Percentiles rank a stretch among this genome's conserved stretches.
Evolutionary conservation across 2,329 filamentous ascomycete genomes (phyloP).

Genomic region (Talaromyces sp.): DNA sequence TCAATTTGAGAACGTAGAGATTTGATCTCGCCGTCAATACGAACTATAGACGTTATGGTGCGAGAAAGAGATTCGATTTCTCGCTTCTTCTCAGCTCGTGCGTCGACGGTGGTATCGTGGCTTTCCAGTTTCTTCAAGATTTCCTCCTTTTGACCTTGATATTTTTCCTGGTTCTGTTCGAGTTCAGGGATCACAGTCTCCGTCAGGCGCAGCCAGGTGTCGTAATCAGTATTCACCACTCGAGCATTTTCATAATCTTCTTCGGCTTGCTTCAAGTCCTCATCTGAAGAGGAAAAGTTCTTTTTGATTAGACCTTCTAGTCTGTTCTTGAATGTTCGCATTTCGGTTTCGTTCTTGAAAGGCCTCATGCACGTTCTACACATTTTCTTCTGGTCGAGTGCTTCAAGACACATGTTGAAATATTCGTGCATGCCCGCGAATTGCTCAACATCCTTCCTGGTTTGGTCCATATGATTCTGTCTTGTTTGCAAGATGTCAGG

Average conservation of each 20-base stretch:
- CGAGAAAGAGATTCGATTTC: conserved; percentile 74
- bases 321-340: conserved; percentile 62
- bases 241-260: conserved; percentile 61
- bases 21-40: conserved; percentile 67
- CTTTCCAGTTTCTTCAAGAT: conserved; percentile 63
- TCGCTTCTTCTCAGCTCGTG: conserved; percentile 61
- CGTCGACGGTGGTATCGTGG: conserved; percentile 63
- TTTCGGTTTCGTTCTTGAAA: conserved; percentile 60
- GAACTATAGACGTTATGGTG: conserved; percentile 71
- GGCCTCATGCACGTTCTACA: conserved; percentile 73
- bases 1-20: conserved; percentile 71
- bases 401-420: conserved; percentile 64
- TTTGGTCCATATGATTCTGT: conserved; percentile 50
- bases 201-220: conserved; percentile 68
- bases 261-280: conserved; percentile 60
- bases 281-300: conserved; percentile 56
- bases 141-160: conserved; percentile 60
- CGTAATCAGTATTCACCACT: conserved; percentile 64
- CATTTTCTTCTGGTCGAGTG: conserved; percentile 63
- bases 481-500: conserved; percentile 51
- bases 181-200: conserved; percentile 66
- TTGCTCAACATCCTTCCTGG: conserved; percentile 63
- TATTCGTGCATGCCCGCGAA: conserved; percentile 67
- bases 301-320: conserved; percentile 57
- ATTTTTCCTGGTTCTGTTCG: conserved; percentile 59